phyloP scores from a whole-genome alignment of 257 asterid genomes.

The Misopates orontium region DNA sequence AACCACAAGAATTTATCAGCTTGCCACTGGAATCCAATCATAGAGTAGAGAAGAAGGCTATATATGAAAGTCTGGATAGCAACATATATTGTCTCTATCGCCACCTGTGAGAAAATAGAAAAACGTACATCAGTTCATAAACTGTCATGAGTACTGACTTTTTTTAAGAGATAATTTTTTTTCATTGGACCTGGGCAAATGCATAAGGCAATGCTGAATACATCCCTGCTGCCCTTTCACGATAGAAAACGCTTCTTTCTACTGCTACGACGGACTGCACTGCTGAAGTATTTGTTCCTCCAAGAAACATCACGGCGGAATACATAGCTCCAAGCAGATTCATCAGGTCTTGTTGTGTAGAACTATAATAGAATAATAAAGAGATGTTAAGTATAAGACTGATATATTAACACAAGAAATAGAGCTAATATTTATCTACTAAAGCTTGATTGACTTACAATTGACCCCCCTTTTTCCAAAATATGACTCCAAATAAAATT shows the following conservation, averaged over 20 bases:
- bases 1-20: slow-evolving; percentile 51
- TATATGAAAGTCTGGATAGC: slow-evolving; percentile 49
- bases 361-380: slow-evolving; percentile 41
- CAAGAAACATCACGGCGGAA: slow-evolving; percentile 79
- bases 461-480: slow-evolving; percentile 67
- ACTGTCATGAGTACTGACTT: not conserved
- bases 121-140: slow-evolving; percentile 5
- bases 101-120: slow-evolving; percentile 47
- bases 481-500: slow-evolving; percentile 65
- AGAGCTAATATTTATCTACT: not conserved
- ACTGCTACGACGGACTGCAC: slow-evolving; percentile 78
- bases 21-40: slow-evolving; percentile 56
- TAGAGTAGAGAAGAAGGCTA: slow-evolving; percentile 49
- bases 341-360: slow-evolving; percentile 64
- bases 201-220: slow-evolving; percentile 82
- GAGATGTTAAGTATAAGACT: not conserved
- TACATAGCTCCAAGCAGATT: slow-evolving; percentile 80
- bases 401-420: not conserved
- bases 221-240: slow-evolving; percentile 89
- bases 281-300: slow-evolving; percentile 73
- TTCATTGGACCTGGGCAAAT: slow-evolving; percentile 50
- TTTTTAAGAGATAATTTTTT: not conserved
- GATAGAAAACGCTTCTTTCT: slow-evolving; percentile 81
- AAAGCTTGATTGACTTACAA: slow-evolving; percentile 42
- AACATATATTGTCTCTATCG: slow-evolving; percentile 60